These are phyloP conservation scores for Hirsutella thompsonii DNA, from an alignment of 2,329 filamentous ascomycete species.

Conservation along the genomic window DNA sequence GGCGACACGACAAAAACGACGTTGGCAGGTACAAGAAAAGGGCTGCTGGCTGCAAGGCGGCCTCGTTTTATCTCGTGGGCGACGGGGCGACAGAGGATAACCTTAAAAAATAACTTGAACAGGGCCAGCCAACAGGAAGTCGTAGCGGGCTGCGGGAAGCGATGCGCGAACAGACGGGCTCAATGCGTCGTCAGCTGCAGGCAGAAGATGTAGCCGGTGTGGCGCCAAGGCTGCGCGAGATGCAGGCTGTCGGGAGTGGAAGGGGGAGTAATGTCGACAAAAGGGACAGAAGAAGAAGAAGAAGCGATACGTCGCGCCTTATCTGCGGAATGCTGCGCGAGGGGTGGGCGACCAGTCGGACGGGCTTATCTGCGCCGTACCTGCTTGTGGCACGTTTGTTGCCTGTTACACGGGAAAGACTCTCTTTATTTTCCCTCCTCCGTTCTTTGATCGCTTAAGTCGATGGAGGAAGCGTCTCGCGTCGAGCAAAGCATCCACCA, in stretches of 20 bases:
- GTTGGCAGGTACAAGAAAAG: neutral
- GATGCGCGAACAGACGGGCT: conserved; percentile 3
- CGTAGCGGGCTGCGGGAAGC: neutral
- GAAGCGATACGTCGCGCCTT: neutral
- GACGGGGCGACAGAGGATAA: conserved; percentile 1
- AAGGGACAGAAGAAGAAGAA: neutral
- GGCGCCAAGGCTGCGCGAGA: conserved; percentile 1
- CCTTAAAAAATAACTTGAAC: conserved; percentile 5
- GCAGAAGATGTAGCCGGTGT: neutral
- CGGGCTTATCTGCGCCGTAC: too few relatives aligned
- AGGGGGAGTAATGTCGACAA: too few relatives aligned
- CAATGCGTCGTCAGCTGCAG: conserved; percentile 4
- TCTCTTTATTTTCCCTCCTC: too few relatives aligned
- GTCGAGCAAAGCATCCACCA: too few relatives aligned
- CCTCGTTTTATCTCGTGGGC: neutral
- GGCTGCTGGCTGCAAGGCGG: neutral
- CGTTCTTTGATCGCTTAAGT: too few relatives aligned
- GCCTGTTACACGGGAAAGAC: too few relatives aligned
- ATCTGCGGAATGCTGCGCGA: neutral
- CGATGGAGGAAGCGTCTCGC: too few relatives aligned
- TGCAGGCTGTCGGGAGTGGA: neutral
- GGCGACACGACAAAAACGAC: neutral
- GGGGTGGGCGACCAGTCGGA: too few relatives aligned
- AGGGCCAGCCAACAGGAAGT: neutral
- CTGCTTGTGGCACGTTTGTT: too few relatives aligned